Evolutionary conservation across 1,284 basidiomycete genomes (phyloP), one percentile per base, ranked within the genome.

Genomic region (Ganoderma lucidum): DNA sequence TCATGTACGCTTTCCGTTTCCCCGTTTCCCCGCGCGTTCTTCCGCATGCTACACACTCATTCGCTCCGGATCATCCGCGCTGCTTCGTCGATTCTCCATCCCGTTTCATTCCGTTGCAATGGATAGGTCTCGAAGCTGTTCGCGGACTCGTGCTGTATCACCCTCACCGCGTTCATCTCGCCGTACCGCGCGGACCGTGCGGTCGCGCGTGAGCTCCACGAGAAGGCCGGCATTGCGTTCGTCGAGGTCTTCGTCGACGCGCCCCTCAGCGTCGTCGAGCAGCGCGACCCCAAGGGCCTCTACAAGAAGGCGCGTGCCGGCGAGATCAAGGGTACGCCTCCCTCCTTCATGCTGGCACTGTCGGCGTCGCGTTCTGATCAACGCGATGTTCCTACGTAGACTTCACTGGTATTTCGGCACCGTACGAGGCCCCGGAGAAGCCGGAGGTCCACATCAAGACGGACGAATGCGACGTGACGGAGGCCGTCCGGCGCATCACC

Each of bases 221-320:
- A 88, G 61, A 85, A 89, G 71, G 84, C 89, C 32, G 83, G 87
- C 68, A 80, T 99, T 58, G 90, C 91, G 48, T 99, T 99, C 81
- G 81, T 99, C 74, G 97, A 98, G 81, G 96, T 99, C 37, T 99
- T 92, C 78, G 87, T 99, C 64, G 97, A 99, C 81, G 97, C 96
- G 0, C 96, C 96, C 14, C 87, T 99, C 53, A 81, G 86, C 62
- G 91, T 98, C 55, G 96, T 95, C 45, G 98, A 99, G 83, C 84
- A 89, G 79, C 90, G 98, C 63, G 97, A 99, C 81, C 98, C 98
- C 6, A 99, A 99, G 82, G 98, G 97, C 0, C 83, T 99, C 68
- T 99, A 99, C 86, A 98, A 96, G 85, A 98, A 97, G 82, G 98
- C 98, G 6, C 86, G 97, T 71, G 92, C 94, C 1, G 97, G 98